Evolutionary conservation across 129 eudicot species (phyloP), one percentile per base, ranked within the genome.

Genomic region (Chrysanthemum seticuspe): DNA sequence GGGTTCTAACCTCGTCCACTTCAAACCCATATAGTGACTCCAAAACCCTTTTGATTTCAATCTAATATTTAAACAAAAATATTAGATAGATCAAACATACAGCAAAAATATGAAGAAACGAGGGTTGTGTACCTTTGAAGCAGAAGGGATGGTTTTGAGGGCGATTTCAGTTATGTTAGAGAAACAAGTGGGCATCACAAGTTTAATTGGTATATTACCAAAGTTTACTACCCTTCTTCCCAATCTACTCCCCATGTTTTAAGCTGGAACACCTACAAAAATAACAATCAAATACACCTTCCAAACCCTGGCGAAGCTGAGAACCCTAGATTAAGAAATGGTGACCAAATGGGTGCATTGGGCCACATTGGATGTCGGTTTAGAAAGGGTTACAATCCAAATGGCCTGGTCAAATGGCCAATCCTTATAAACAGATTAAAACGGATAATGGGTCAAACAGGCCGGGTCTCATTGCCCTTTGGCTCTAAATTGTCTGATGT

Each of bases 121-220:
- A 13, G 23, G 25, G 51, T 2, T 31, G 36, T 31, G 13, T 29
- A 88, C 98, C 98, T 93, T 93, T 62, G 96, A 70, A 65, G 98
- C 98, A 48, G 95, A 89, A 34, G 98, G 98, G 75, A 93, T 89
- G 82, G 98, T 93, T 82, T 93, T 93, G 87, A 93, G 92, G 16
- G 96, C 84, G 18, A 93, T 87, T 84, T 93, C 96, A 31, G 95
- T 85, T 48, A 89, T 93, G 79, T 89, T 93, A 76, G 90, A 48
- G 88, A 93, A 89, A 54, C 88, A 81, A 58, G 96, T 67, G 66
- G 98, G 98, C 98, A 93, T 93, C 14, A 85, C 85, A 51, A 93
- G 95, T 82, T 93, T 93, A 36, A 93, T 89, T 52, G 98, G 98
- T 13, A 93, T 81, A 67, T 93, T 93, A 1, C 96, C 95, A 48